phyloP scores from a whole-genome alignment of 305 asterid species.

The Fraxinus greggii region DNA sequence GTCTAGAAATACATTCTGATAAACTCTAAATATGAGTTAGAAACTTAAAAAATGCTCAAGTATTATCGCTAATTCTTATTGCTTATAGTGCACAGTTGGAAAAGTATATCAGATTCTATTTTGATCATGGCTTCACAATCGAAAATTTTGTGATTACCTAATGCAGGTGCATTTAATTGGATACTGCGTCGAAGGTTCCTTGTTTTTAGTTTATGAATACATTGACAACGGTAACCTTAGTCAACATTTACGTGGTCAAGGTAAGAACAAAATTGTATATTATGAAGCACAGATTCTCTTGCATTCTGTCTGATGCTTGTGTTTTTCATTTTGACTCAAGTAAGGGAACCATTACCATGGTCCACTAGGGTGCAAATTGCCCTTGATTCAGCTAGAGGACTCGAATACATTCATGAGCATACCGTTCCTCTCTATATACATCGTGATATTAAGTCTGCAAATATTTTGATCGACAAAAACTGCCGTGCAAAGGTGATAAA shows the following conservation, averaged over 20 bases:
- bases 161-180: conserved; percentile 82
- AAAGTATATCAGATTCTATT: background rate
- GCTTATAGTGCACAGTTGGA: background rate
- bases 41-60: background rate
- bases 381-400: conserved; percentile 93
- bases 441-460: conserved; percentile 78
- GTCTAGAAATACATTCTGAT: background rate
- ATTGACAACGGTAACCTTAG: conserved; percentile 80
- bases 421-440: conserved; percentile 86
- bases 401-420: conserved; percentile 90
- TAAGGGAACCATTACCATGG: conserved; percentile 65
- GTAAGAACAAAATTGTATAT: conserved; percentile 28
- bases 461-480: conserved; percentile 69
- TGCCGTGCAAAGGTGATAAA: conserved; percentile 67
- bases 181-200: conserved; percentile 69
- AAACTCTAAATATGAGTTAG: background rate
- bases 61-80: background rate
- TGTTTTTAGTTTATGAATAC: conserved; percentile 79
- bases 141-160: background rate
- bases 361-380: conserved; percentile 76
- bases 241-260: conserved; percentile 73
- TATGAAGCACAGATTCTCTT: background rate
- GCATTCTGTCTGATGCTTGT: conserved; percentile 4
- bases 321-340: conserved; percentile 28
- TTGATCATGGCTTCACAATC: background rate